A percentile compares a stretch with the other conserved stretches of the same genome.
These are phyloP conservation scores for Kwoniella dendrophila DNA, from an alignment of 768 basidiomycete genomes.

Conservation along the genomic window DNA sequence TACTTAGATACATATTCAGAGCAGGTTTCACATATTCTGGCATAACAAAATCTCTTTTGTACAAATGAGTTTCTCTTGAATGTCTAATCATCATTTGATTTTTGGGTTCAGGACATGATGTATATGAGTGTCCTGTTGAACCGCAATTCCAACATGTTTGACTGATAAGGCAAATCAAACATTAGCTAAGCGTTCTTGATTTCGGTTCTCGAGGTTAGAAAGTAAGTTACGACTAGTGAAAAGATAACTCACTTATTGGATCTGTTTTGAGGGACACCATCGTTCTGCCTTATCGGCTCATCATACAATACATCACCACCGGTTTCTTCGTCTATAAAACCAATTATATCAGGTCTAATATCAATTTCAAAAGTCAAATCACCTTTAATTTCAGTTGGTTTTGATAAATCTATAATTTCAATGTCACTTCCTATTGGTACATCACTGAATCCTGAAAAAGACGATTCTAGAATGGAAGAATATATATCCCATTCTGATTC, in stretches of 20 bases:
- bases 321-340: not conserved
- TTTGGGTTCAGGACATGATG: conserved; percentile 35
- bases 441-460: conserved; percentile 30
- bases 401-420: conserved; percentile 16
- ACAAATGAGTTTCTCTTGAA: conserved; percentile 24
- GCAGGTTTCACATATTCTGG: conserved; percentile 11
- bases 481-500: conserved; percentile 22
- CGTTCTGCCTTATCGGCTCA: conserved; percentile 3
- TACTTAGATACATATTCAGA: conserved; percentile 19
- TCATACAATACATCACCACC: conserved; percentile 20
- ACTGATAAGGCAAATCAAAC: conserved; percentile 9
- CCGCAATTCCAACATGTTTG: conserved; percentile 46
- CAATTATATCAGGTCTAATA: not conserved
- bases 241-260: not conserved
- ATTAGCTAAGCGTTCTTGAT: conserved; percentile 1
- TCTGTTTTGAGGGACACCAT: not conserved
- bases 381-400: conserved; percentile 3
- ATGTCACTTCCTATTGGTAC: conserved; percentile 26
- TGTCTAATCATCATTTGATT: conserved; percentile 31
- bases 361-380: conserved; percentile 20
- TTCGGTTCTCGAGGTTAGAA: too few relatives aligned
- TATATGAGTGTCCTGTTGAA: conserved; percentile 31
- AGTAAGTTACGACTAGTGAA: not conserved
- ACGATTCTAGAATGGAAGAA: conserved; percentile 13
- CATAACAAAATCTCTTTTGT: conserved; percentile 20